Evolutionary conservation across 768 basidiomycete genomes (phyloP).

Genomic region (Hericium erinaceus): DNA sequence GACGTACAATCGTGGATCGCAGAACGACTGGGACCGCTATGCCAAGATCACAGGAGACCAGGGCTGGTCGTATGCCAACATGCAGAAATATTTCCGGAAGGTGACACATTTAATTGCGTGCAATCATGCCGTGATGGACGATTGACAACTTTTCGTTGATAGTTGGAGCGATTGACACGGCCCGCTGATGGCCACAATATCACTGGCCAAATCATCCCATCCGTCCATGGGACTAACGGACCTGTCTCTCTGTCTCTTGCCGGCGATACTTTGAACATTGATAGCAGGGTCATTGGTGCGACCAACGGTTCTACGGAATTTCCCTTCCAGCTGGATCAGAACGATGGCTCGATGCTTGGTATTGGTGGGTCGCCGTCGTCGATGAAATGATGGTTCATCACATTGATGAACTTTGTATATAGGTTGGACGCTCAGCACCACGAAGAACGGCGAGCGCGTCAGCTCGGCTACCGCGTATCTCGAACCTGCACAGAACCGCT

Average conservation of each 20-base stretch:
- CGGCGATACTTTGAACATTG: constrained; percentile 12
- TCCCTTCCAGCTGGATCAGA: constrained; percentile 32
- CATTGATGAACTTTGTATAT: too few species aligned
- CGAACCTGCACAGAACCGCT: neutral
- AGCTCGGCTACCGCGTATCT: constrained; percentile 5
- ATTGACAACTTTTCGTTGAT: neutral
- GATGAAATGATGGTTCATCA: neutral
- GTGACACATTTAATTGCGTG: neutral
- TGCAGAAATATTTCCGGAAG: constrained; percentile 4
- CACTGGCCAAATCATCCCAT: constrained; percentile 28
- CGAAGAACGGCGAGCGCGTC: constrained; percentile 1
- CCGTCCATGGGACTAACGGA: constrained; percentile 28
- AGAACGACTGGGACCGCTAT: constrained; percentile 18
- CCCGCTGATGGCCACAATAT: constrained; percentile 32
- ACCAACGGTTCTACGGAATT: constrained; percentile 28
- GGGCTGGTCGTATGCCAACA: constrained; percentile 15
- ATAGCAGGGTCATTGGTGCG: constrained; percentile 28
- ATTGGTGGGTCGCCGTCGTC: constrained; percentile 21
- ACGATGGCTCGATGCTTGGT: constrained; percentile 33
- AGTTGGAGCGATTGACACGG: constrained; percentile 30
- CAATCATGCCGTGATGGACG: neutral
- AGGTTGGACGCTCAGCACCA: constrained; percentile 1
- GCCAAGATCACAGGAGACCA: constrained; percentile 19
- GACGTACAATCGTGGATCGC: constrained; percentile 20
- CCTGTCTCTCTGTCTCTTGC: constrained; percentile 17